These are phyloP conservation scores for Candida krabiensis DNA, from an alignment of 805 yeast species.

Conservation along the genomic window DNA sequence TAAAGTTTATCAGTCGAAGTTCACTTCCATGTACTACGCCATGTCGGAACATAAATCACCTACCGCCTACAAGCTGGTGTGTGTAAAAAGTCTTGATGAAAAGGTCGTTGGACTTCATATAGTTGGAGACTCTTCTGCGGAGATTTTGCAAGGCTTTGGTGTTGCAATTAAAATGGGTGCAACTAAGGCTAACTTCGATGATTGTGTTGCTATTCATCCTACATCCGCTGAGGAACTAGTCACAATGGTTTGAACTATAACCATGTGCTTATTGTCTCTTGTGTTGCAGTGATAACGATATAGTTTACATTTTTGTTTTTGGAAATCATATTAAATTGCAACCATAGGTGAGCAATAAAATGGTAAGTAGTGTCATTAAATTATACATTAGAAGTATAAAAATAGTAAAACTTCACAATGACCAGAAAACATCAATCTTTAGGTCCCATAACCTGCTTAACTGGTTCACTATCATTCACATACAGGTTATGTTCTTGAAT, in stretches of 20 bases:
- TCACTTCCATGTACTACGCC: conserved; percentile 92
- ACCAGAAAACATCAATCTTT: conserved; percentile 21
- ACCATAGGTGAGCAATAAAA: background rate
- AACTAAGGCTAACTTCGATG: conserved; percentile 92
- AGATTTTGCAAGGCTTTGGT: conserved; percentile 96
- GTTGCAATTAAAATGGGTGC: conserved; percentile 99
- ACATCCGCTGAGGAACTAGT: conserved; percentile 98
- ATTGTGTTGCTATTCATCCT: conserved; percentile 97
- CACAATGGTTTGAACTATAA: conserved; percentile 59
- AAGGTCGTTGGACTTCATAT: conserved; percentile 94
- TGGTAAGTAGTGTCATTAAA: too few species aligned
- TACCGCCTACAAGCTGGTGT: conserved; percentile 80
- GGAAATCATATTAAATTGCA: background rate
- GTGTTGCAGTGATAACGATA: background rate
- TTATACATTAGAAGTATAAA: background rate
- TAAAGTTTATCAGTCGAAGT: conserved; percentile 78
- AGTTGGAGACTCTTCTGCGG: conserved; percentile 88
- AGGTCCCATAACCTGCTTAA: conserved; percentile 70
- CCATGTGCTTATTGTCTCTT: too few species aligned
- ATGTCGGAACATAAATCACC: conserved; percentile 82
- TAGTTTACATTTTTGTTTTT: background rate
- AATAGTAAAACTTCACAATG: background rate
- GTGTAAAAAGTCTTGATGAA: conserved; percentile 72
- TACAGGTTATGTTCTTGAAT: conserved; percentile 91
- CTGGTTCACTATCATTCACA: conserved; percentile 87